Conservation (phyloP, 2,329 filamentous ascomycete species). For the Scleromitrula shiraiana region DNA sequence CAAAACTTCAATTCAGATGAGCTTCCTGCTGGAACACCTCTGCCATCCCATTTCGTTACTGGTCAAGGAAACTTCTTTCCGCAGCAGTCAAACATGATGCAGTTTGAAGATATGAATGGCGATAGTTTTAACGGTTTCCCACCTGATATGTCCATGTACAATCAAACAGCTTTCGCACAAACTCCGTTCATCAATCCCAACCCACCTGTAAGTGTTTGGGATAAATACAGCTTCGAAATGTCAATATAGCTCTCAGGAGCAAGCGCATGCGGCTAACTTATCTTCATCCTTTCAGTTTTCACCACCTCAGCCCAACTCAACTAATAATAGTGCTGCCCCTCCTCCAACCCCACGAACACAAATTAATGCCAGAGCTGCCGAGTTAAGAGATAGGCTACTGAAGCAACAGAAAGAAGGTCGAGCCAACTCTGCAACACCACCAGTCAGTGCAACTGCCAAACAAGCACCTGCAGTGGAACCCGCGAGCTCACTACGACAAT, state of each 20-base stretch:
- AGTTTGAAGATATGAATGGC: constrained; percentile 14
- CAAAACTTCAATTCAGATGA: constrained; percentile 24
- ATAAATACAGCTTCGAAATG: not conserved
- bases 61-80: constrained; percentile 16
- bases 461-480: constrained; percentile 7
- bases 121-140: constrained; percentile 16
- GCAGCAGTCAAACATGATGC: constrained; percentile 14
- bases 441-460: constrained; percentile 9
- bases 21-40: not conserved
- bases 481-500: constrained; percentile 15
- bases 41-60: constrained; percentile 12
- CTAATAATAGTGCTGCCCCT: constrained; percentile 10
- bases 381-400: constrained; percentile 28
- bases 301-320: constrained; percentile 14
- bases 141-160: constrained; percentile 19
- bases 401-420: constrained; percentile 19
- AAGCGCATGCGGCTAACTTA: constrained; percentile 14
- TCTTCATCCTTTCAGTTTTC: constrained; percentile 17
- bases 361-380: constrained; percentile 25
- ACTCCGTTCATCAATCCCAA: constrained; percentile 18
- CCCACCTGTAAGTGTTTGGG: constrained; percentile 20
- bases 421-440: constrained; percentile 21
- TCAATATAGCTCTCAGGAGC: not conserved
- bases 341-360: constrained; percentile 15
- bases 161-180: constrained; percentile 19